Conservation (phyloP, 768 basidiomycete genomes). For the Serpula lacrymans region DNA sequence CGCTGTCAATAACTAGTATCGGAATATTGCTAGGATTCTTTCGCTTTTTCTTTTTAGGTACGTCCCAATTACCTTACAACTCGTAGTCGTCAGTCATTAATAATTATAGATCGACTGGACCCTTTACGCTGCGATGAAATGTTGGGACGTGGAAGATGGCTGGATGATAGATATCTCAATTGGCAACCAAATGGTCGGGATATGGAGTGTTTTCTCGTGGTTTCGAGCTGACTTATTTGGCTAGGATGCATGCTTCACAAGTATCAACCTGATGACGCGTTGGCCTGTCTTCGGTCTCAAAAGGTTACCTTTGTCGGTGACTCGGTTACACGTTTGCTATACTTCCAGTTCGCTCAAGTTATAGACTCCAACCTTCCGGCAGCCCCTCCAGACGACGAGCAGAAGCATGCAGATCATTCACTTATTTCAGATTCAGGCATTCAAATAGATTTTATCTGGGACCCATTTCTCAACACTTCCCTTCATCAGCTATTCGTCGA, state of each 20-base stretch:
- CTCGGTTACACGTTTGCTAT: slow-evolving; percentile 76
- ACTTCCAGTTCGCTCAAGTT: slow-evolving; percentile 66
- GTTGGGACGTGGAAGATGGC: slow-evolving; percentile 72
- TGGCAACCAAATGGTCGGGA: slow-evolving; percentile 87
- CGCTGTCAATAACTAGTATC: slow-evolving; percentile 34
- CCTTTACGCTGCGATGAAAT: slow-evolving; percentile 70
- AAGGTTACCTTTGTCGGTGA: slow-evolving; percentile 81
- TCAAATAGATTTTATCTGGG: slow-evolving; percentile 70
- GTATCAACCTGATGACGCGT: slow-evolving; percentile 54
- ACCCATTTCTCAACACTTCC: slow-evolving; percentile 81
- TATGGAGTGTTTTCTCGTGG: background rate
- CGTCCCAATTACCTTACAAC: slow-evolving; percentile 14
- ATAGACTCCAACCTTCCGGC: slow-evolving; percentile 57
- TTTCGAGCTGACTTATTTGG: slow-evolving; percentile 8
- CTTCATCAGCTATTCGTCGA: slow-evolving; percentile 45
- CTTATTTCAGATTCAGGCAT: slow-evolving; percentile 45
- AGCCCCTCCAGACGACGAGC: slow-evolving; percentile 48
- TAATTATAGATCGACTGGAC: slow-evolving; percentile 62
- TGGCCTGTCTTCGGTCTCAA: slow-evolving; percentile 52
- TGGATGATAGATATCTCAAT: slow-evolving; percentile 59
- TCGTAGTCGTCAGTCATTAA: background rate
- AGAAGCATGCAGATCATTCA: slow-evolving; percentile 67
- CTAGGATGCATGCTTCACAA: slow-evolving; percentile 80
- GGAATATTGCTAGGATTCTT: slow-evolving; percentile 42
- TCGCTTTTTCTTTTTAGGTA: slow-evolving; percentile 44